Evolutionary conservation across 768 basidiomycete species (phyloP).

Genomic region (Daedaleopsis sinensis): DNA sequence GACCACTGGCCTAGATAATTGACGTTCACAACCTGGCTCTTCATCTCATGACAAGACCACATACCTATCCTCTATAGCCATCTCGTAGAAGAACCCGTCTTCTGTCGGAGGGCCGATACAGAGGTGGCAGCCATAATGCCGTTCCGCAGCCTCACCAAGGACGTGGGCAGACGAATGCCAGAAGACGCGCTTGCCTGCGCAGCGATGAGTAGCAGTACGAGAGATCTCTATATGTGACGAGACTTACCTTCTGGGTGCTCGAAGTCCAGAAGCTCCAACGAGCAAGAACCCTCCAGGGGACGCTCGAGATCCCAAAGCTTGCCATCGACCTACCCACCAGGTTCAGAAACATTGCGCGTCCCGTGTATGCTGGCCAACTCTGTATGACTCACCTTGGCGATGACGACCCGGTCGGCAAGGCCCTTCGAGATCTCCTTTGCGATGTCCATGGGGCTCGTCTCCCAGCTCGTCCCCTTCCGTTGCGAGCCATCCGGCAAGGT

Average conservation of each 20-base stretch:
- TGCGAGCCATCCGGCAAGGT: conserved; percentile 87
- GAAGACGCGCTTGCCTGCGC: conserved; percentile 87
- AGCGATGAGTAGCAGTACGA: neutral
- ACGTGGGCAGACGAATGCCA: conserved; percentile 99
- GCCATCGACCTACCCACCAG: conserved; percentile 66
- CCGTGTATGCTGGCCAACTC: neutral
- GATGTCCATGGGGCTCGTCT: conserved; percentile 90
- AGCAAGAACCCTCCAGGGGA: conserved; percentile 85
- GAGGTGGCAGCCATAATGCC: conserved; percentile 95
- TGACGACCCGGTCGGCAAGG: conserved; percentile 86
- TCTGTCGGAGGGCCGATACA: conserved; percentile 97
- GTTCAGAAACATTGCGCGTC: neutral
- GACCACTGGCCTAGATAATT: conserved; percentile 61
- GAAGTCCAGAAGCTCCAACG: conserved; percentile 87
- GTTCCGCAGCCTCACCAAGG: conserved; percentile 93
- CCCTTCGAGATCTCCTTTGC: conserved; percentile 88
- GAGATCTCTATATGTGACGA: neutral
- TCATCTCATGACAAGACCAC: neutral
- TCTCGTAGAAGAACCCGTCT: conserved; percentile 99
- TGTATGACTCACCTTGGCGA: conserved; percentile 74
- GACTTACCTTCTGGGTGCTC: conserved; percentile 81
- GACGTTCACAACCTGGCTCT: neutral
- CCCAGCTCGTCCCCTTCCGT: conserved; percentile 87
- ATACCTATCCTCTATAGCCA: conserved; percentile 86
- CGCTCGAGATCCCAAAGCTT: conserved; percentile 93